Percentiles rank a stretch among this genome's conserved stretches.
phyloP scores from a whole-genome alignment of 768 basidiomycete genomes.

The Tremella yokohamensis region DNA sequence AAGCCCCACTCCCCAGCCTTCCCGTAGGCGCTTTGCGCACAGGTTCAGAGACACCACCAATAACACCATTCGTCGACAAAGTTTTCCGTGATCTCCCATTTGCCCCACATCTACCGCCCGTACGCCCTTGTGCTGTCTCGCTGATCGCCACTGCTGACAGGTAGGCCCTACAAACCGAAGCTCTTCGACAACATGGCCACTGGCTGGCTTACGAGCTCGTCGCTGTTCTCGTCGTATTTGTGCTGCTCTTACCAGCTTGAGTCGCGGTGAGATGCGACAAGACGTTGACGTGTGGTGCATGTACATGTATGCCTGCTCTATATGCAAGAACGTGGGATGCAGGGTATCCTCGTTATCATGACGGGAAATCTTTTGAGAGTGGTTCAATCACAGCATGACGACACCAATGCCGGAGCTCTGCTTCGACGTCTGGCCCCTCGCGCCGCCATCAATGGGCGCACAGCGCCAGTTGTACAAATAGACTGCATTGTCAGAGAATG shows the following conservation, averaged over 20 bases:
- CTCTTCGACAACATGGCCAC: not conserved
- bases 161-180: not conserved
- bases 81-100: constrained; percentile 27
- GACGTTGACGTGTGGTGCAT: not conserved
- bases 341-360: too few species aligned
- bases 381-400: constrained; percentile 71
- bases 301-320: not conserved
- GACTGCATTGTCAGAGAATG: constrained; percentile 39
- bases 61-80: constrained; percentile 14
- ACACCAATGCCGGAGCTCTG: constrained; percentile 60
- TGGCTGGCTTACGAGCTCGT: constrained; percentile 12
- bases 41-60: not conserved
- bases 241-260: not conserved
- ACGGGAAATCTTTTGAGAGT: too few species aligned
- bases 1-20: not conserved
- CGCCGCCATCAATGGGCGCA: constrained; percentile 66
- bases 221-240: constrained; percentile 9
- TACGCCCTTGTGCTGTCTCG: not conserved
- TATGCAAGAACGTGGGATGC: not conserved
- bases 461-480: constrained; percentile 97
- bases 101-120: constrained; percentile 15
- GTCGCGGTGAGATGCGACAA: too few species aligned
- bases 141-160: not conserved
- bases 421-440: constrained; percentile 51
- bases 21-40: too few species aligned